phyloP scores from a whole-genome alignment of 2,329 filamentous ascomycete genomes.

The Penicillium sclerotiorum region DNA sequence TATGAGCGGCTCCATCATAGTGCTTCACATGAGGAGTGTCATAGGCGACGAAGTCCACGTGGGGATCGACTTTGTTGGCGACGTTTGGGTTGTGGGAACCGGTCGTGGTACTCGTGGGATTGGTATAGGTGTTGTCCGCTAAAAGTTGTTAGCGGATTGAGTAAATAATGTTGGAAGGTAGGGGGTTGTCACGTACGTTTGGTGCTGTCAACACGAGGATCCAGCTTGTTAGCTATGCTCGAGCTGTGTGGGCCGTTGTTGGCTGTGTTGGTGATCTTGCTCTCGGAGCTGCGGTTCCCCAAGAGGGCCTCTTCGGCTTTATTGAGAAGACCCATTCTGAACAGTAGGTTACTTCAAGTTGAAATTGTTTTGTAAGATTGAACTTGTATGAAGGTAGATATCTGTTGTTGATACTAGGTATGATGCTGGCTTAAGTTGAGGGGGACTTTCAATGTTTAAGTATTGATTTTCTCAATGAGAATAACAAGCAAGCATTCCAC shows the following conservation, averaged over 20 bases:
- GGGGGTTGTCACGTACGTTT: not conserved
- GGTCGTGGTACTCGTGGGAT: not conserved
- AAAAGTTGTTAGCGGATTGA: not conserved
- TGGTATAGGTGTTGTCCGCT: not conserved
- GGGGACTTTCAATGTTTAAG: no score
- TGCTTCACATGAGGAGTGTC: no score
- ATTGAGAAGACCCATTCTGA: conserved; percentile 3
- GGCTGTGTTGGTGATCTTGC: not conserved
- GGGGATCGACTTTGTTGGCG: not conserved
- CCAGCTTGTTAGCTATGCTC: conserved; percentile 13
- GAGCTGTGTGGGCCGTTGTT: conserved; percentile 14
- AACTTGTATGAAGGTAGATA: not conserved
- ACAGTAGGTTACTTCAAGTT: not conserved
- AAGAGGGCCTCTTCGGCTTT: conserved; percentile 8
- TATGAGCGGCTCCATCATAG: not conserved
- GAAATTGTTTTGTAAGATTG: not conserved
- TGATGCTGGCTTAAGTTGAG: no score
- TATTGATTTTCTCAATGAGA: no score
- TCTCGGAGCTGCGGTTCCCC: not conserved
- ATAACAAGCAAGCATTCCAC: no score
- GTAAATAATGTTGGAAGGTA: not conserved
- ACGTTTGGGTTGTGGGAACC: not conserved
- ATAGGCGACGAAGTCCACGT: not conserved
- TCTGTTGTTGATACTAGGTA: not conserved
- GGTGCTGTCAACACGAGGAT: conserved; percentile 13